Evolutionary conservation across 2,329 filamentous ascomycete species (phyloP).

Genomic region (Arachnomyces sp.): DNA sequence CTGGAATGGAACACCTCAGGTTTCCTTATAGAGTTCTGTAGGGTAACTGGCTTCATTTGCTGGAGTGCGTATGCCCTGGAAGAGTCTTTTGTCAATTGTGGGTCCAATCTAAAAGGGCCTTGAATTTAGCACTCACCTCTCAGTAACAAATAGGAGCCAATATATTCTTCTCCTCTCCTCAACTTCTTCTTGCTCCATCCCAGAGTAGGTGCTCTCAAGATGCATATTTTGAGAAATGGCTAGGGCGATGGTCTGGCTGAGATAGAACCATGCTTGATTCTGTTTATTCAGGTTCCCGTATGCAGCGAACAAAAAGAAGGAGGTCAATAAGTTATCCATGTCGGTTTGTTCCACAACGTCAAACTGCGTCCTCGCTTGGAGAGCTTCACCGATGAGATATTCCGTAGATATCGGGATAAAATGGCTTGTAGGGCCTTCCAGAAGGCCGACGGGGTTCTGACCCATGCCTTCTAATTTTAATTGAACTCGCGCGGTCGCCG

Average conservation of each 20-base stretch:
- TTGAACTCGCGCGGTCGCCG: slow-evolving; percentile 38
- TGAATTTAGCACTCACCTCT: slow-evolving; percentile 45
- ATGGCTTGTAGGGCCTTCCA: slow-evolving; percentile 44
- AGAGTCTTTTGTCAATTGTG: slow-evolving; percentile 3
- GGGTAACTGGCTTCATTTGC: slow-evolving; percentile 58
- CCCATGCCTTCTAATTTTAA: slow-evolving; percentile 29
- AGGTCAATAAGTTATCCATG: slow-evolving; percentile 49
- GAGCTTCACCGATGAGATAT: slow-evolving; percentile 58
- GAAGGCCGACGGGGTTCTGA: slow-evolving; percentile 15
- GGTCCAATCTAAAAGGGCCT: not conserved
- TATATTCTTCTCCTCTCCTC: slow-evolving; percentile 59
- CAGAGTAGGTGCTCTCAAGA: slow-evolving; percentile 44
- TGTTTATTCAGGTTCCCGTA: slow-evolving; percentile 64
- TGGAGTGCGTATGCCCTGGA: slow-evolving; percentile 63
- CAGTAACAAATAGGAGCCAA: slow-evolving; percentile 64
- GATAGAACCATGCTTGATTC: slow-evolving; percentile 69
- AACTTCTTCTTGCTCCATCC: slow-evolving; percentile 43
- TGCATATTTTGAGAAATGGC: slow-evolving; percentile 35
- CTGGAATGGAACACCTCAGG: slow-evolving; percentile 57
- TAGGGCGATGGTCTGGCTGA: slow-evolving; percentile 68
- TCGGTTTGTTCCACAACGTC: slow-evolving; percentile 35
- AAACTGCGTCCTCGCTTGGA: slow-evolving; percentile 31
- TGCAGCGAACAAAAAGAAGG: slow-evolving; percentile 68
- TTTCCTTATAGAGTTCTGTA: slow-evolving; percentile 57
- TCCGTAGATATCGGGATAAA: slow-evolving; percentile 55